Evolutionary conservation across 2,329 filamentous ascomycete species (phyloP), one percentile per base, ranked within the genome.

Genomic region (Botrytis tulipae): DNA sequence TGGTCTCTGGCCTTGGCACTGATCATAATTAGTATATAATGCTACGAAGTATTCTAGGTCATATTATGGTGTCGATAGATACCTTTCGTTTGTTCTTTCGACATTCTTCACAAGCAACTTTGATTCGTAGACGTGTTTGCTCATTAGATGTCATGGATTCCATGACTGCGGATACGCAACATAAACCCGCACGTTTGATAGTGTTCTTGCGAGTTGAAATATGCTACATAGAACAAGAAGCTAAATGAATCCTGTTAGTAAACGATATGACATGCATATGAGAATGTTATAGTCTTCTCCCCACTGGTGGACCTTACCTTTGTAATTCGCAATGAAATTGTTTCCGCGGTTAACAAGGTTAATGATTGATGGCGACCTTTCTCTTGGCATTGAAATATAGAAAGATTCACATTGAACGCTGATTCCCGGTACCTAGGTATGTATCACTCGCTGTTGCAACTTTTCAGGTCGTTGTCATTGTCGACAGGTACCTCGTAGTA

Each of bases 1-100:
- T 51, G 63, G 63, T 18, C 22, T 67, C 16, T 67, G 63, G 63
- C 63, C 63, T 51, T 67, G 32, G 12, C 63, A 67, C 63, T 51
- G 37, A 37, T 51, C 20, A 12, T 4, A 6, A 35, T 67, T 20
- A 51, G 63, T 20, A 67, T 37, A 16, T 12, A 37, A 51, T 22
- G 44, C 4, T 20, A 37, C 18, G 29, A 18, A 32, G 9, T 59
- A 20, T 35, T 32, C 16, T 29, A 35, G 57, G 18, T 20, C 16
- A 59, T 35, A 22, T 59, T 18, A 3, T 20, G 25, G 42, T 32
- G n/a, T 48, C 44, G 35, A 66, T 22, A n/a, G 46, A 8, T 66
- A 66, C 42, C 63, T 66, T 66, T 35, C 42, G 29, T 48, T 66
- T 66, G n/a, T 66, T 66, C 63, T 48, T 48, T 9, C 62, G 29